Evolutionary conservation across 2,329 filamentous ascomycete genomes (phyloP), one percentile per base, ranked within the genome.

Genomic region (Zymoseptoria ardabiliae): DNA sequence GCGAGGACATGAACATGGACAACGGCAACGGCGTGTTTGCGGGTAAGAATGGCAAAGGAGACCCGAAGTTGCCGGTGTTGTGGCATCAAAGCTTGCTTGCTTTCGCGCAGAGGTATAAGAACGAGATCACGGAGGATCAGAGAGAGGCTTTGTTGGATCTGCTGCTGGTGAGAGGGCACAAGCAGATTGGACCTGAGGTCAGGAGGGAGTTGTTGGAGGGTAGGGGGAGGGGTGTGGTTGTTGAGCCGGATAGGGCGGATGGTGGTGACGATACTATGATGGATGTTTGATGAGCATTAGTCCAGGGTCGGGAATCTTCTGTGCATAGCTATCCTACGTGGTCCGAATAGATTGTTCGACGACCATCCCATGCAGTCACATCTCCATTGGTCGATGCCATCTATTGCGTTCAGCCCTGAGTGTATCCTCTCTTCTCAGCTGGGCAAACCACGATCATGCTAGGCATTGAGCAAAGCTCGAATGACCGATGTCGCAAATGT

Each of bases 61-160:
- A 69, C 35, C 74, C 80, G 66, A 72, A 71, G 71, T 74, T 97
- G 65, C 94, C 95, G 0, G 91, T 99, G 7, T 85, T 99, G 58
- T 99, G 93, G 91, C 94, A 99, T 74, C 93, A 97, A 77, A 91
- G 89, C 68, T 79, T 99, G 28, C 77, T 99, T 57, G 88, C 90
- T 1, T 99, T 99, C 76, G 91, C 94, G 23, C 89, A 97, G 76
- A 82, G 93, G 58, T 99, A 97, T 77, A 87, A 91, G 70, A 95
- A 97, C 67, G 93, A 97, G 74, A 93, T 97, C 67, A 96, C 91
- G 1, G 92, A 97, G 73, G 92, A 97, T 67, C 92, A 96, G 78
- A 82, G 92, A 67, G 93, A 99, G 76, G 90, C 91, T 0, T 77
- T 99, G 55, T 78, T 99, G 5, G 94, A 99, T 76, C 76, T 99